These are phyloP conservation scores for Rhododendron ovatum DNA, from an alignment of 148 eudicot genomes.

Conservation along the genomic window DNA sequence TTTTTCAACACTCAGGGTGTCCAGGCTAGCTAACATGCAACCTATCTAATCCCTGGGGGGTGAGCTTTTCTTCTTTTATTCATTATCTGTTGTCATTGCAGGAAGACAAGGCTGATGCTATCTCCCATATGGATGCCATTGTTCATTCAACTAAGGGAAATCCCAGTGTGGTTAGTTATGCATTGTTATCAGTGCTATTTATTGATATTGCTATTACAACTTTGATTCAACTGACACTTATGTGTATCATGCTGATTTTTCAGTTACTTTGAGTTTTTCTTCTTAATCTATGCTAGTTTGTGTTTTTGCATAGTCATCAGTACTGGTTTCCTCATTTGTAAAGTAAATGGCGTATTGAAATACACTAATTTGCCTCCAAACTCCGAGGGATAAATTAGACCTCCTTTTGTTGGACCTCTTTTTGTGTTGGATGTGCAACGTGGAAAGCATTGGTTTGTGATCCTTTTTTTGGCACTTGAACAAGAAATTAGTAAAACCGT, in stretches of 20 bases:
- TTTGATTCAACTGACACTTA: constrained; percentile 1
- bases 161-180: constrained; percentile 35
- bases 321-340: neutral
- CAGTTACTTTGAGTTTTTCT: neutral
- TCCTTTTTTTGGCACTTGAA: neutral
- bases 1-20: neutral
- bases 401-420: neutral
- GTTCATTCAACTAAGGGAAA: constrained; percentile 37
- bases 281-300: neutral
- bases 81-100: constrained; percentile 19
- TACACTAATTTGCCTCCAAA: neutral
- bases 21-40: neutral
- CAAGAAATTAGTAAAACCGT: neutral
- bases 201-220: neutral
- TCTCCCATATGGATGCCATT: constrained; percentile 29
- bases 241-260: neutral
- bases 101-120: constrained; percentile 40
- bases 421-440: neutral
- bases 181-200: neutral
- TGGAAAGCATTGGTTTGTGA: neutral
- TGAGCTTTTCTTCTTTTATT: constrained; percentile 4
- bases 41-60: neutral
- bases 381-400: neutral
- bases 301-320: neutral
- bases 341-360: neutral